Conservation (phyloP, 441 rosid genomes). For the Erodium chrysanthum region DNA sequence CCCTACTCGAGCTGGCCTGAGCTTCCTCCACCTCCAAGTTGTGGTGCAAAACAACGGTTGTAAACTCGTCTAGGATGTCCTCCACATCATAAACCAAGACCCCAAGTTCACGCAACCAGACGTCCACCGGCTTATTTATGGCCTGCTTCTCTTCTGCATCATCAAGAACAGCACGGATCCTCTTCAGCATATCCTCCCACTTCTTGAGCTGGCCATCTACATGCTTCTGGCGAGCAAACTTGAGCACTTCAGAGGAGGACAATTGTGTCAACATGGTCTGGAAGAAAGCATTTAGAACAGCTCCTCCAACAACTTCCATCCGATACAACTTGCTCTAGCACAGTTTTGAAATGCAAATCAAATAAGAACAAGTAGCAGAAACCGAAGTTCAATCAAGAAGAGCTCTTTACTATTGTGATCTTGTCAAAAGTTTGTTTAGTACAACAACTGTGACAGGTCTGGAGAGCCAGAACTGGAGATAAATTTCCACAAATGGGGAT, state of each 20-base stretch:
- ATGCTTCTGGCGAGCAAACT: slow-evolving; percentile 10
- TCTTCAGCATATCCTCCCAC: slow-evolving; percentile 2
- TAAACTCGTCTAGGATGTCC: slow-evolving; percentile 4
- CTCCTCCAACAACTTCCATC: slow-evolving; percentile 15
- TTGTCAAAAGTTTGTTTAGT: neutral
- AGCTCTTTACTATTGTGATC: neutral
- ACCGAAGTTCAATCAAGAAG: neutral
- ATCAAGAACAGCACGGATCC: neutral
- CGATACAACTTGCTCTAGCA: neutral
- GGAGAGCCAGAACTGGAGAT: neutral
- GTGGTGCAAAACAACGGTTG: neutral
- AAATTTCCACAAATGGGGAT: neutral
- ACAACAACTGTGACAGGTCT: neutral
- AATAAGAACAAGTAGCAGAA: neutral
- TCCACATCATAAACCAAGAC: slow-evolving; percentile 5
- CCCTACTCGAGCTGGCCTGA: neutral
- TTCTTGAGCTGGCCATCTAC: slow-evolving; percentile 8
- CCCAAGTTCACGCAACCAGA: slow-evolving; percentile 6
- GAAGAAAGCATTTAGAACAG: slow-evolving; percentile 19
- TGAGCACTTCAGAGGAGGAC: slow-evolving; percentile 15
- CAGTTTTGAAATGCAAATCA: neutral
- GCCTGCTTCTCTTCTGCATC: slow-evolving; percentile 28
- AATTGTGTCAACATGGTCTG: slow-evolving; percentile 18
- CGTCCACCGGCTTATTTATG: slow-evolving; percentile 6
- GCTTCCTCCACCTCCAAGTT: neutral